phyloP scores from a whole-genome alignment of 176 grass and related monocot genomes.

The Zizania latifolia region DNA sequence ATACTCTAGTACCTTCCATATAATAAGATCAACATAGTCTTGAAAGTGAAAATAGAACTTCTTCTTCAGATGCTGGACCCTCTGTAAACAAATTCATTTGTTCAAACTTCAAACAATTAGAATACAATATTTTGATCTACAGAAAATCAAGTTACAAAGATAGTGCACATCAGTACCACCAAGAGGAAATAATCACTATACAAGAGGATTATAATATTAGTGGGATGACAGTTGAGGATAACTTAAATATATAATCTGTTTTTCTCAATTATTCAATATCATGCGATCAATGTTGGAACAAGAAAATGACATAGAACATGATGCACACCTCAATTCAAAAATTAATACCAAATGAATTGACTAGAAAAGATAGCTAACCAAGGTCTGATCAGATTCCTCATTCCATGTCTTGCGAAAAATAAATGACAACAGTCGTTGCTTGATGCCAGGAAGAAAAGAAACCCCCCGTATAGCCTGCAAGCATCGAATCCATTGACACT shows the following conservation, averaged over 20 bases:
- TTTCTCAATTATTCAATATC: conserved; percentile 8
- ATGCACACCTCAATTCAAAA: neutral
- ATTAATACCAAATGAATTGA: conserved; percentile 14
- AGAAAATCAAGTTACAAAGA: conserved; percentile 10
- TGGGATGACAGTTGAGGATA: neutral
- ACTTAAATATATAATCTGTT: neutral
- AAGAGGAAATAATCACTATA: neutral
- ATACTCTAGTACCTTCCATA: conserved; percentile 68
- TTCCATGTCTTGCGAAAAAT: conserved; percentile 89
- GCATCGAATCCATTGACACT: conserved; percentile 31
- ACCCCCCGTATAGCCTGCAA: conserved; percentile 44
- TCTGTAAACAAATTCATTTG: conserved; percentile 53
- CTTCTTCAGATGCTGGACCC: conserved; percentile 95
- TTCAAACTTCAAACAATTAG: conserved; percentile 25
- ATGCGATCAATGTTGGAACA: neutral
- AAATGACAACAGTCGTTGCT: conserved; percentile 84
- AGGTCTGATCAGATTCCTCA: conserved; percentile 67
- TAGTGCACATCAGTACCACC: neutral
- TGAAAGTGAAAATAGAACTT: conserved; percentile 98
- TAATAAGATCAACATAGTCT: conserved; percentile 94
- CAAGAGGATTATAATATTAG: neutral
- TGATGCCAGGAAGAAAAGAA: conserved; percentile 84
- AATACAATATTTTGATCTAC: neutral
- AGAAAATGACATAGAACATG: neutral
- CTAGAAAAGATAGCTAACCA: conserved; percentile 47